Conservation (phyloP, 352 stramenopile species). For the Phytophthora capsici region DNA sequence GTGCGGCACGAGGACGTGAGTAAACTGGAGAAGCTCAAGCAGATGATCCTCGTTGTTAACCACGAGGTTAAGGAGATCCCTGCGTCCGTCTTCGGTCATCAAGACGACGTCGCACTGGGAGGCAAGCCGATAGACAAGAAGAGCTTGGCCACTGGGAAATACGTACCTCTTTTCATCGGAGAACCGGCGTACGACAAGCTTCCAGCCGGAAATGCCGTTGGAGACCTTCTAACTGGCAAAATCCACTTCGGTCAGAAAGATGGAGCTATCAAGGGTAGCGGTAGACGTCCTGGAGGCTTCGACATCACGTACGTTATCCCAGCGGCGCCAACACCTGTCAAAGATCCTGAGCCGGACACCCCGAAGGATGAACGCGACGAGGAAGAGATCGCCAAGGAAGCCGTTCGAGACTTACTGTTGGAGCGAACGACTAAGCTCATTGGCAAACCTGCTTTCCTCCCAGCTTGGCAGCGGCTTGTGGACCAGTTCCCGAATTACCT, state of each 20-base stretch:
- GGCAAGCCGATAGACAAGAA: conserved; percentile 67
- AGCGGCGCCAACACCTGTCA: conserved; percentile 52
- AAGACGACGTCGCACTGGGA: conserved; percentile 66
- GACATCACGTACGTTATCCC: conserved; percentile 81
- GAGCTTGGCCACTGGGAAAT: conserved; percentile 54
- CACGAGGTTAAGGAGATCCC: conserved; percentile 77
- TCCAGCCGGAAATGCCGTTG: conserved; percentile 51
- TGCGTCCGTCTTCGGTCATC: conserved; percentile 65
- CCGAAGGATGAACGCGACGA: conserved; percentile 77
- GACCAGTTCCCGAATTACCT: conserved; percentile 69
- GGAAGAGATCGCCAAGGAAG: conserved; percentile 68
- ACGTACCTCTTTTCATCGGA: conserved; percentile 75
- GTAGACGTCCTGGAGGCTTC: conserved; percentile 71
- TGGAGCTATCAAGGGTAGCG: conserved; percentile 59
- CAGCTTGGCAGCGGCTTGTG: conserved; percentile 55
- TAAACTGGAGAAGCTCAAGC: conserved; percentile 84
- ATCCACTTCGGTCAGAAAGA: conserved; percentile 84
- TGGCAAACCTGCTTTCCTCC: conserved; percentile 70
- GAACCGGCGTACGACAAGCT: conserved; percentile 81
- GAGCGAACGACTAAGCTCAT: conserved; percentile 69
- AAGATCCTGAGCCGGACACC: conserved; percentile 70
- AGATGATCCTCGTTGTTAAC: conserved; percentile 80
- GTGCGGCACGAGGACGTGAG: conserved; percentile 84
- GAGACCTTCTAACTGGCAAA: conserved; percentile 73
- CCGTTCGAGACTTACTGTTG: conserved; percentile 76